These are phyloP conservation scores for Camellia lanceoleosa DNA, from an alignment of 148 eudicot species.

Conservation along the genomic window DNA sequence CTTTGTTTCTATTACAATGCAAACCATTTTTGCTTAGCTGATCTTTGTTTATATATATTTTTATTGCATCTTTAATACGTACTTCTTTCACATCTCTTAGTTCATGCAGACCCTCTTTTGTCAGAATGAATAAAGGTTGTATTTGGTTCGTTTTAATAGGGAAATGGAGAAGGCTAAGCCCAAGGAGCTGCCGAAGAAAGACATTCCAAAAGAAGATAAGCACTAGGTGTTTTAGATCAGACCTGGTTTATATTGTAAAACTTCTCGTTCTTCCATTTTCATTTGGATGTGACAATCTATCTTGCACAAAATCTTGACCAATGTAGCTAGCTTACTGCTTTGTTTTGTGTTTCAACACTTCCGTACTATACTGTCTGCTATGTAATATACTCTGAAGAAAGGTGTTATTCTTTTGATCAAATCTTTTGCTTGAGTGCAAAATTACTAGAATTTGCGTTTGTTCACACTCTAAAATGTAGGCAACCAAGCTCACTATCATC, in stretches of 20 bases:
- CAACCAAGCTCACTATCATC: not conserved
- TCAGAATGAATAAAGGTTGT: not conserved
- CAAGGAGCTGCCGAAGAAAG: conserved; percentile 48
- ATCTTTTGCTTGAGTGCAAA: not conserved
- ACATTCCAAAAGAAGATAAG: conserved; percentile 42
- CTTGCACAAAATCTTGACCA: conserved; percentile 12
- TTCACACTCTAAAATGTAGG: not conserved
- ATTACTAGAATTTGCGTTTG: not conserved
- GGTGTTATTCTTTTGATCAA: not conserved
- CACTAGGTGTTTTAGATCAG: conserved; percentile 14
- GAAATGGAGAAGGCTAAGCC: conserved; percentile 50
- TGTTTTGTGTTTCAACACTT: too few relatives aligned
- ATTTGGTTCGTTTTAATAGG: conserved; percentile 12
- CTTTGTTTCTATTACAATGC: not conserved
- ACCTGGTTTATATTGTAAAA: not conserved
- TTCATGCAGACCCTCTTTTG: not conserved
- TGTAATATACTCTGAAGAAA: not conserved
- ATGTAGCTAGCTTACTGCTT: not conserved
- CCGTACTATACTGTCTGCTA: too few relatives aligned
- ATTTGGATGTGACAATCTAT: not conserved
- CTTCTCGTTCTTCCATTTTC: conserved; percentile 1
- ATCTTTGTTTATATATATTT: not conserved
- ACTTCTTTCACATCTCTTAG: not conserved
- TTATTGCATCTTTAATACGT: not conserved
- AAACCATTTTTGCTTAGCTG: not conserved